Evolutionary conservation across 352 stramenopile species (phyloP).

Genomic region (Globisporangium cederbergense): DNA sequence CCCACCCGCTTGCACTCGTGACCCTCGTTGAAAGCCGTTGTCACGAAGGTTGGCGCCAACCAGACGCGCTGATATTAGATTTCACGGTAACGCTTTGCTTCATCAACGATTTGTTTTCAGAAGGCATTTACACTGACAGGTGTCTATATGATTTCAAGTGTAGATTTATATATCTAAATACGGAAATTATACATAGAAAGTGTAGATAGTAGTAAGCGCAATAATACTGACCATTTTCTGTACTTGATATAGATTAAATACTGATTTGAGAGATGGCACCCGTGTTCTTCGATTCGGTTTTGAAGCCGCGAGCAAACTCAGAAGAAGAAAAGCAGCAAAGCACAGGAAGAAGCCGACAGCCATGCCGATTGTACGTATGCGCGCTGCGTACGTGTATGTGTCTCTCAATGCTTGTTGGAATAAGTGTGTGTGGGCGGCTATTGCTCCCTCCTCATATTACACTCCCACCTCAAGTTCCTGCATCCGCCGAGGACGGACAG

Average conservation of each 20-base stretch:
- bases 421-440: neutral
- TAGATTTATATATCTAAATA: neutral
- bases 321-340: neutral
- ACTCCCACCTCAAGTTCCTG: neutral
- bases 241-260: neutral
- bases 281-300: neutral
- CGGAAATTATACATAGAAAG: neutral
- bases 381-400: neutral
- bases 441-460: neutral
- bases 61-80: neutral
- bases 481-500: neutral
- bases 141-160: neutral
- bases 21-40: neutral
- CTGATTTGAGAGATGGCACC: neutral
- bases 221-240: neutral
- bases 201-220: neutral
- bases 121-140: neutral
- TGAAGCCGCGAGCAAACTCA: slow-evolving; percentile 8
- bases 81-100: neutral
- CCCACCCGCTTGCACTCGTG: neutral
- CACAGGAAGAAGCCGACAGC: neutral
- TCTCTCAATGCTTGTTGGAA: no score
- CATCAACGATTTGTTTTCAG: neutral
- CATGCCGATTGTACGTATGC: slow-evolving; percentile 19
- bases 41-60: slow-evolving; percentile 10